phyloP scores from a whole-genome alignment of 2,329 filamentous ascomycete genomes.

The Paramyrothecium roridum region DNA sequence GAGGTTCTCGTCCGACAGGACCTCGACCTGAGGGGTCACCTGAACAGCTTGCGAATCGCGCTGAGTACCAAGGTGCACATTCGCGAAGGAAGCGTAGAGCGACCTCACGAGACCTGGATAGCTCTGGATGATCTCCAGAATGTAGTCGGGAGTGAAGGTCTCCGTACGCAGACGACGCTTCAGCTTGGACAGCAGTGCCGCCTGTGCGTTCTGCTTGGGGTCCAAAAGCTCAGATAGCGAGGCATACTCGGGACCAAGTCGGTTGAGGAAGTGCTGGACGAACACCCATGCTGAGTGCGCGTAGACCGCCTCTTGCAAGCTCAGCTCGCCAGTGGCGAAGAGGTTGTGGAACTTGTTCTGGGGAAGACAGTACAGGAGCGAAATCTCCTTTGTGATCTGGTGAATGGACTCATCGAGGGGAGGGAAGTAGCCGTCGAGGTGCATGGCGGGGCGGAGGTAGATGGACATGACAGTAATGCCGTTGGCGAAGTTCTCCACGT shows the following conservation, averaged over 20 bases:
- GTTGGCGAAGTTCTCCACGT: slow-evolving; percentile 98
- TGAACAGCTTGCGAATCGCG: slow-evolving; percentile 47
- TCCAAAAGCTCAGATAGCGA: slow-evolving; percentile 82
- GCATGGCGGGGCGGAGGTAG: slow-evolving; percentile 75
- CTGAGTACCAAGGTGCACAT: slow-evolving; percentile 66
- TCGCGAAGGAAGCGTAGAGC: slow-evolving; percentile 89
- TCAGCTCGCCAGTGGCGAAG: slow-evolving; percentile 82
- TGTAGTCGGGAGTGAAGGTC: slow-evolving; percentile 97
- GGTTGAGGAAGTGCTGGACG: slow-evolving; percentile 96
- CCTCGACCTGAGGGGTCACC: slow-evolving; percentile 58
- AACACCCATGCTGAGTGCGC: slow-evolving; percentile 98
- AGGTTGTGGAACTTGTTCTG: slow-evolving; percentile 93
- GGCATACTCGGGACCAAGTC: slow-evolving; percentile 86
- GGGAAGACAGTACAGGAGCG: slow-evolving; percentile 93
- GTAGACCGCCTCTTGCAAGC: slow-evolving; percentile 94
- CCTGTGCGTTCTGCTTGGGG: slow-evolving; percentile 75
- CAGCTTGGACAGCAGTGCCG: slow-evolving; percentile 84
- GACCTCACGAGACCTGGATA: slow-evolving; percentile 85
- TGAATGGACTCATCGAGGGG: slow-evolving; percentile 93
- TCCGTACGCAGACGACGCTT: slow-evolving; percentile 94
- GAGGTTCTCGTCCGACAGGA: slow-evolving; percentile 72
- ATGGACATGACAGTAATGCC: slow-evolving; percentile 96
- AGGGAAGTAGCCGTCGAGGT: slow-evolving; percentile 58
- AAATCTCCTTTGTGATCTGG: slow-evolving; percentile 98
- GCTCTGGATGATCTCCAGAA: slow-evolving; percentile 90